Conservation (phyloP, 495 filamentous ascomycete genomes). For the Ascodesmis nigricans region DNA sequence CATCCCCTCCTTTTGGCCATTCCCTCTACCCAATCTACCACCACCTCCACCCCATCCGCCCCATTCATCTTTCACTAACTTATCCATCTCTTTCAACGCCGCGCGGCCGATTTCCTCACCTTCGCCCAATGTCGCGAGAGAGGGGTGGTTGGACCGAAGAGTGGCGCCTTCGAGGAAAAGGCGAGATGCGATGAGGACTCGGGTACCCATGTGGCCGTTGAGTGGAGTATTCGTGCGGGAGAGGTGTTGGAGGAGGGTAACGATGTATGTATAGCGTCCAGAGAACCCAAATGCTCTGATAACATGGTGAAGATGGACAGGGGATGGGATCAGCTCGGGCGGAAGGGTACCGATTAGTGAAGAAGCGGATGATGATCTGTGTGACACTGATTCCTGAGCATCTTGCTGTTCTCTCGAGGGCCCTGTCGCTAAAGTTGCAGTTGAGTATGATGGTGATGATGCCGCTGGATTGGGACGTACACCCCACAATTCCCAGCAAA, state of each 20-base stretch:
- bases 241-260: conserved; percentile 4
- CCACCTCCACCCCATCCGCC: too few relatives aligned
- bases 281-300: conserved; percentile 10
- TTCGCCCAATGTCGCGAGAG: too few relatives aligned
- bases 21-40: too few relatives aligned
- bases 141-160: too few relatives aligned
- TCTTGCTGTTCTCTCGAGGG: too few relatives aligned
- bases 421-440: neutral
- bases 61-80: too few relatives aligned
- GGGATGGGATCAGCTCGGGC: conserved; percentile 1
- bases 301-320: conserved; percentile 11
- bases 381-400: too few relatives aligned
- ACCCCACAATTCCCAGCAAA: conserved; percentile 3
- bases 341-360: too few relatives aligned
- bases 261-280: conserved; percentile 3
- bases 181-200: conserved; percentile 9
- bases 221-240: neutral
- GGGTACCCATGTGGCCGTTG: conserved; percentile 4
- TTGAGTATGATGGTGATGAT: neutral
- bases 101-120: too few relatives aligned
- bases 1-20: too few relatives aligned
- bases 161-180: conserved; percentile 9
- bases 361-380: too few relatives aligned
- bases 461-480: conserved; percentile 1
- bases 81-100: too few relatives aligned